Evolutionary conservation across 139 green algal genomes (phyloP).

Genomic region (Ettlia oleoabundans): DNA sequence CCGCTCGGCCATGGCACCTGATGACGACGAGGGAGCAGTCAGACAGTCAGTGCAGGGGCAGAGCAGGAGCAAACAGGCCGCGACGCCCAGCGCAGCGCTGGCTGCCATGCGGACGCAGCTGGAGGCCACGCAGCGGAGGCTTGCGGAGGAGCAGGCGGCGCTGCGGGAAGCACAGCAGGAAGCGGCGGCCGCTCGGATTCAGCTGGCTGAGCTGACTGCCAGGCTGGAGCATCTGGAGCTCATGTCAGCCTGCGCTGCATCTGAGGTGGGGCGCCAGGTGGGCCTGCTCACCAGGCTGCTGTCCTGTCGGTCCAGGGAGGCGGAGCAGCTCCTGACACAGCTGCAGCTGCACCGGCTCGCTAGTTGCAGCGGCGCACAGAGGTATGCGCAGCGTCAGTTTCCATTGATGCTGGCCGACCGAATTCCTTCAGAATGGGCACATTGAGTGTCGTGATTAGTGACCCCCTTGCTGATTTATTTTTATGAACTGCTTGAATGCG

Average conservation of each 20-base stretch:
- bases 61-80: background rate
- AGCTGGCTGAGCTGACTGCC: background rate
- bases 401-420: background rate
- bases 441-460: too few relatives aligned
- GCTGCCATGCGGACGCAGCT: constrained; percentile 4
- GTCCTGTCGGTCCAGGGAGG: background rate
- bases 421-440: too few relatives aligned
- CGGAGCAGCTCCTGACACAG: background rate
- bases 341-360: background rate
- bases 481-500: too few relatives aligned
- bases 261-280: background rate
- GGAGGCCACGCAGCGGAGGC: background rate
- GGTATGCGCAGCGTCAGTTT: background rate
- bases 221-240: background rate
- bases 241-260: background rate
- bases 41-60: too few relatives aligned
- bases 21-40: background rate
- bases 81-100: background rate
- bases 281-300: background rate
- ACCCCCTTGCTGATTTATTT: too few relatives aligned
- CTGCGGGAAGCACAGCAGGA: background rate
- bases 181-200: background rate
- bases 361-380: background rate
- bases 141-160: background rate
- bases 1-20: background rate